Percentiles rank a stretch among this genome's conserved stretches.
Conservation (phyloP, 495 filamentous ascomycete genomes). For the Delitschia confertaspora region DNA sequence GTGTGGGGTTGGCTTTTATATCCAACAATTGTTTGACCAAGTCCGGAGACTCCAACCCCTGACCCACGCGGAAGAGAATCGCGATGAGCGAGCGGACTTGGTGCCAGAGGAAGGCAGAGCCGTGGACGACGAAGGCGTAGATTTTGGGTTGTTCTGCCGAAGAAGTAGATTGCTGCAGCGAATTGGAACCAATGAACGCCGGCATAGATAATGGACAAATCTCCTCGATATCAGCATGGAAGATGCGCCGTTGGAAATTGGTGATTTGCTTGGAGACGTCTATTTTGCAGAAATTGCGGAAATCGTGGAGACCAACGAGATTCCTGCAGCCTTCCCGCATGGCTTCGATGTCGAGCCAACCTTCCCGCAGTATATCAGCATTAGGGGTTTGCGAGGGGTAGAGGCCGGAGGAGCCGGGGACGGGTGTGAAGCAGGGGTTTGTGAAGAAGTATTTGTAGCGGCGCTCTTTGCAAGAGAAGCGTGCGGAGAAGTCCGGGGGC, state of each 20-base stretch:
- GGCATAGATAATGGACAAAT: constrained; percentile 33
- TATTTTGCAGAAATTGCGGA: constrained; percentile 92
- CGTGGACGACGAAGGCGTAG: constrained; percentile 77
- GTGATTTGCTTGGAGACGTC: constrained; percentile 78
- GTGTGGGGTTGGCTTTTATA: constrained; percentile 53
- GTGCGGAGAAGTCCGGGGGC: constrained; percentile 71
- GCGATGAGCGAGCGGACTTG: constrained; percentile 89
- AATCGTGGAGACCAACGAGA: constrained; percentile 81
- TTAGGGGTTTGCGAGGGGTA: constrained; percentile 25
- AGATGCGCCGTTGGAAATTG: constrained; percentile 69
- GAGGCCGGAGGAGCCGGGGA: constrained; percentile 38
- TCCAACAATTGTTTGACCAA: constrained; percentile 68
- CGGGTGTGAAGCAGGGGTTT: constrained; percentile 70
- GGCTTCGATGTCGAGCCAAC: constrained; percentile 68
- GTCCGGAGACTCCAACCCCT: constrained; percentile 69
- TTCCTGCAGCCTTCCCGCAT: constrained; percentile 75
- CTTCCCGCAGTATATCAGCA: constrained; percentile 36
- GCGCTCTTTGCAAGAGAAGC: constrained; percentile 86
- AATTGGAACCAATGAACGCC: constrained; percentile 18
- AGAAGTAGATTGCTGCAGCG: constrained; percentile 7
- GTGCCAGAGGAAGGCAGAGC: constrained; percentile 96
- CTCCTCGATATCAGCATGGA: constrained; percentile 64
- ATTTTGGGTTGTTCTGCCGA: constrained; percentile 47
- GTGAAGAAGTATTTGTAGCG: constrained; percentile 97
- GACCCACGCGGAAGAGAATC: constrained; percentile 82